Base-by-base conservation (phyloP, 176 grass and related monocot genomes). In the Pontederia crassipes region DNA sequence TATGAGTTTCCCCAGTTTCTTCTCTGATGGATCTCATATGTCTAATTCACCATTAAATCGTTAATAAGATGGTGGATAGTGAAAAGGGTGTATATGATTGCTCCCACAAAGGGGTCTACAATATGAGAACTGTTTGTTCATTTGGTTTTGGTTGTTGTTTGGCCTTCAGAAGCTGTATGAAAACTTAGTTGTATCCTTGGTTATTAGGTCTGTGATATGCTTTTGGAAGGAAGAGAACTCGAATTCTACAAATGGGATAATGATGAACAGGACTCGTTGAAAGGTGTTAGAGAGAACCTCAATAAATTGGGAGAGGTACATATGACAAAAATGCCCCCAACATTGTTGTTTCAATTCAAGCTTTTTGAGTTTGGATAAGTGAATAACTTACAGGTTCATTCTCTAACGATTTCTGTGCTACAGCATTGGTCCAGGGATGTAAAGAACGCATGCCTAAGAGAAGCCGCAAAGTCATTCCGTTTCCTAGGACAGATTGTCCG, bases 401-500 rank as follows among this genome's bases (percentile, higher is more conserved):
- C 18, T 62, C 56, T 47, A 48, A n/a, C 10, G 47, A 64, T 46
- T 74, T 29, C 61, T 48, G 28, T 48, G 48, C 5, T 77, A 57
- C 84, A 92, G 93, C 84, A 98, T 48, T 98, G 87, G 93, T 71
- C 87, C 63, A 84, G 93, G 49, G 81, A 92, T 59, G 84, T 83
- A 59, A 98, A 86, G 77, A 92, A 79, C 55, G 68, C 72, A 53
- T 92, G 93, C 64, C 78, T 98, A 67, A 88, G 72, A 75, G 93
- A 98, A 75, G 64, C 84, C 49, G 59, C 60, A 9, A 98, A 92
- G 73, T 91, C 87, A 64, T 92, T 92, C 56, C 75, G 81, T 47
- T 81, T 74, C 75, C 56, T 79, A 61, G 93, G 84, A 11, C 77
- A 67, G 49, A 91, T 98, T 12, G 61, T 88, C 58, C 93, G 93